Conservation (phyloP, 495 filamentous ascomycete genomes). For the Penicillium coffeae region DNA sequence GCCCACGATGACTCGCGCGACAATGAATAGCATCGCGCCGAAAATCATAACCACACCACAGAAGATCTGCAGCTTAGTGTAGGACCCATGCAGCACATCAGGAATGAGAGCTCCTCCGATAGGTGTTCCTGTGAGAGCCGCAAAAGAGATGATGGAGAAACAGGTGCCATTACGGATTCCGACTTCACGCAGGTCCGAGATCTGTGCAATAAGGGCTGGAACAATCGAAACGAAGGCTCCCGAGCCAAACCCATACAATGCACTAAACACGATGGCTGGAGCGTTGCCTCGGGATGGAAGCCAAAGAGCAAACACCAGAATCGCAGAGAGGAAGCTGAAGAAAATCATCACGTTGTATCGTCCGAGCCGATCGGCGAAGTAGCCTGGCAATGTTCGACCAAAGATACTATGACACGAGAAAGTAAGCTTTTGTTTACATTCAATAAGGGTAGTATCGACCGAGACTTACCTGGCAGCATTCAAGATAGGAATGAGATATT, state of each 20-base stretch:
- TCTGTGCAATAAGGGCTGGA: conserved; percentile 59
- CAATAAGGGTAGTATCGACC: not conserved
- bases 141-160: conserved; percentile 61
- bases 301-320: conserved; percentile 68
- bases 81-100: conserved; percentile 49
- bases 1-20: conserved; percentile 33
- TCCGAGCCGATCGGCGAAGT: conserved; percentile 66
- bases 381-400: conserved; percentile 72
- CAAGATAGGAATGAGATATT: conserved; percentile 68
- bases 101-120: conserved; percentile 68
- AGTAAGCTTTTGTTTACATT: not conserved
- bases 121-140: conserved; percentile 64
- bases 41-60: conserved; percentile 57
- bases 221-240: conserved; percentile 67
- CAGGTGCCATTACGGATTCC: conserved; percentile 67
- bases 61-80: conserved; percentile 61
- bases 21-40: conserved; percentile 47
- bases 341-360: conserved; percentile 71
- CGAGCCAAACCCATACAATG: conserved; percentile 67
- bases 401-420: conserved; percentile 52
- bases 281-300: conserved; percentile 57
- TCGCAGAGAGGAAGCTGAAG: conserved; percentile 54
- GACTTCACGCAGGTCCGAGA: conserved; percentile 68
- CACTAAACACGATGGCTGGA: conserved; percentile 61
- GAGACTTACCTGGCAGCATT: conserved; percentile 60